Base-by-base conservation (phyloP, 306 rosid genomes). In the Arachis stenosperma region DNA sequence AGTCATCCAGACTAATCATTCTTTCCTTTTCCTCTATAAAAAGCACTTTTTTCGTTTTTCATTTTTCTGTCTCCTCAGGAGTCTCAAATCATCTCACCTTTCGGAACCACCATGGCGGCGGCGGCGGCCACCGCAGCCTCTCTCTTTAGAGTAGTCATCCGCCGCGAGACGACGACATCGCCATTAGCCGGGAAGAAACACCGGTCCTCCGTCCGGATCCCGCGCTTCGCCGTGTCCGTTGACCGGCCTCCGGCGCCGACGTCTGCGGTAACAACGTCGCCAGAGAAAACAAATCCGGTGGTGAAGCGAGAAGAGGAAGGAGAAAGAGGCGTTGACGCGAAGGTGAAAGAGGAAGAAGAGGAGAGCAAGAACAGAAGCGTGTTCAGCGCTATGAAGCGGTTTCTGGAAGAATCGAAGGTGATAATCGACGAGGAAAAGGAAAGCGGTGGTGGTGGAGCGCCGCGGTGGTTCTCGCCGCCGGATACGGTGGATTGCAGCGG, bases 401-500 rank as follows among this genome's bases (percentile, higher is more conserved):
- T 76, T 65, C 73, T 88, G 2, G 83, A 86, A 65, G 84, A 81
- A 44, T 77, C 91, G 1, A 82, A 73, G 81, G 88, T 75, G 22
- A 43, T 89, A 5, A 63, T 89, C 17, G 8, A 64, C 66, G 88
- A 86, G 68, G 82, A 81, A 42, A 42, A 8, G 67, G 82, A 81
- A 2, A 33, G 2, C 37, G 37, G 37, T 33, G 37, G 37, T 33
- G 37, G 37, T 39, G 96, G 98, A 33, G 57, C 7, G 7, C 90
- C 92, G 15, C 96, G 53, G 53, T 48, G 53, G 53, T 48, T 48
- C 53, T 48, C 53, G n/a, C 53, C 53, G 53, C 14, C 37, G 37
- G 37, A 33, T 33, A 33, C n/a, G 53, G 12, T 12, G 6, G 53
- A 48, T 4, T 94, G 13, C 90, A 96, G 63, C 89, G 98, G 98